phyloP scores from a whole-genome alignment of 192 early-diverging fungal species.

The Chytriomyces sp. region DNA sequence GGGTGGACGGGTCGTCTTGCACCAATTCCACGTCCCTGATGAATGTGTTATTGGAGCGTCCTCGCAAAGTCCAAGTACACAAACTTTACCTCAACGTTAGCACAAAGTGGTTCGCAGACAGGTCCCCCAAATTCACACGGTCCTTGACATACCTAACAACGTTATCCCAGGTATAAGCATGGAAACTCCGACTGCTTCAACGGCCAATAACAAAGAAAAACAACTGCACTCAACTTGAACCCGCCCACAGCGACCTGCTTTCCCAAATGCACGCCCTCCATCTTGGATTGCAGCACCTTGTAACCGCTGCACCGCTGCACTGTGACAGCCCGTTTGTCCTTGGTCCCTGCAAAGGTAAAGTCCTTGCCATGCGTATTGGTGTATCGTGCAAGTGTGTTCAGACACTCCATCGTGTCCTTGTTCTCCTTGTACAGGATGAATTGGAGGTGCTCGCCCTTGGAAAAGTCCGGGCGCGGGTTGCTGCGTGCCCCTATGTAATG shows the following conservation, averaged over 20 bases:
- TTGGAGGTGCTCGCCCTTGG: constrained; percentile 70
- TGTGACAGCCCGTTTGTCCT: constrained; percentile 91
- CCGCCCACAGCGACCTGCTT: constrained; percentile 13
- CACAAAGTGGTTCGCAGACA: constrained; percentile 87
- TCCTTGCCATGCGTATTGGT: constrained; percentile 42
- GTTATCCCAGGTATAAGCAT: too few relatives aligned
- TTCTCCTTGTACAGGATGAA: constrained; percentile 95
- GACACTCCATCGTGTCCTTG: constrained; percentile 85
- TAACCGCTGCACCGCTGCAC: constrained; percentile 78
- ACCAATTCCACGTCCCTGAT: not conserved
- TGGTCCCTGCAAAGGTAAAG: constrained; percentile 89
- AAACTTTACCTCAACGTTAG: constrained; percentile 72
- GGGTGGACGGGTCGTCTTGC: not conserved
- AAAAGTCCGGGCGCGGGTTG: constrained; percentile 25
- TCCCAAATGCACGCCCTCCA: constrained; percentile 40
- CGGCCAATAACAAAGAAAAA: not conserved
- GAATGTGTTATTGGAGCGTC: not conserved
- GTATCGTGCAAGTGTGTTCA: constrained; percentile 61
- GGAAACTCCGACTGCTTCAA: constrained; percentile 31
- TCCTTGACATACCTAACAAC: constrained; percentile 51
- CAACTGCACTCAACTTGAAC: constrained; percentile 9
- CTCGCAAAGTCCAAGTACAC: not conserved
- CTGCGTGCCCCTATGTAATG: constrained; percentile 22
- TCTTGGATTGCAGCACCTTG: constrained; percentile 56
- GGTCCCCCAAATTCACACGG: constrained; percentile 79